Evolutionary conservation across 805 yeast genomes (phyloP).

Genomic region (Starmerella potacharoeniae): DNA sequence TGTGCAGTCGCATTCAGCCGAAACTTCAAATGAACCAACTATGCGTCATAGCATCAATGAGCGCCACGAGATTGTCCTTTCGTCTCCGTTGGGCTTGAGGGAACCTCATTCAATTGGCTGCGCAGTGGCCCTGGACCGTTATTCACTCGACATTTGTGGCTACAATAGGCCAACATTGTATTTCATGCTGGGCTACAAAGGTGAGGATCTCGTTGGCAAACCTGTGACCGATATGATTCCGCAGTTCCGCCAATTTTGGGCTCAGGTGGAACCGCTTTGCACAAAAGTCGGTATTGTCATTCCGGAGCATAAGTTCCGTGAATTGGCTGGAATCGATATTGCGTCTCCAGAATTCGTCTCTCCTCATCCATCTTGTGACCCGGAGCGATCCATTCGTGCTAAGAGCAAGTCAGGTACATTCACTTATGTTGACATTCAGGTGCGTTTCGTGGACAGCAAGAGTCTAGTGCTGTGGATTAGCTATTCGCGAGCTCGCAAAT

Average conservation of each 20-base stretch:
- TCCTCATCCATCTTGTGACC: constrained; percentile 14
- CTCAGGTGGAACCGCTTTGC: constrained; percentile 32
- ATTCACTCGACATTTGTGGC: constrained; percentile 33
- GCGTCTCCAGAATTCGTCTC: constrained; percentile 30
- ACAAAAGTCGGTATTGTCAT: constrained; percentile 55
- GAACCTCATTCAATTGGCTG: constrained; percentile 12
- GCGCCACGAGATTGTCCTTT: neutral
- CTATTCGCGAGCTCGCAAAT: constrained; percentile 38
- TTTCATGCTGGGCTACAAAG: constrained; percentile 16
- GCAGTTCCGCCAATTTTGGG: constrained; percentile 31
- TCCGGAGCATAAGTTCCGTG: constrained; percentile 85
- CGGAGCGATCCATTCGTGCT: constrained; percentile 32
- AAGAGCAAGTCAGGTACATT: constrained; percentile 56
- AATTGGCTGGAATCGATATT: constrained; percentile 26
- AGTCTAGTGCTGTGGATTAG: constrained; percentile 74
- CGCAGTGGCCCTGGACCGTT: constrained; percentile 5
- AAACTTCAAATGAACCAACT: neutral
- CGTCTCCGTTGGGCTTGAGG: constrained; percentile 1
- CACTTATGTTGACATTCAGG: constrained; percentile 60
- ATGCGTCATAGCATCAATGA: constrained; percentile 2
- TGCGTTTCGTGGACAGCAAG: constrained; percentile 53
- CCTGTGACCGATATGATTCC: constrained; percentile 20
- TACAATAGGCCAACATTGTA: constrained; percentile 20
- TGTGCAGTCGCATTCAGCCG: neutral
- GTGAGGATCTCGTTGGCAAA: constrained; percentile 9